A percentile compares a stretch with the other conserved stretches of the same genome.
These are phyloP conservation scores for Venturia oleaginea DNA, from an alignment of 2,329 filamentous ascomycete genomes.

Conservation along the genomic window DNA sequence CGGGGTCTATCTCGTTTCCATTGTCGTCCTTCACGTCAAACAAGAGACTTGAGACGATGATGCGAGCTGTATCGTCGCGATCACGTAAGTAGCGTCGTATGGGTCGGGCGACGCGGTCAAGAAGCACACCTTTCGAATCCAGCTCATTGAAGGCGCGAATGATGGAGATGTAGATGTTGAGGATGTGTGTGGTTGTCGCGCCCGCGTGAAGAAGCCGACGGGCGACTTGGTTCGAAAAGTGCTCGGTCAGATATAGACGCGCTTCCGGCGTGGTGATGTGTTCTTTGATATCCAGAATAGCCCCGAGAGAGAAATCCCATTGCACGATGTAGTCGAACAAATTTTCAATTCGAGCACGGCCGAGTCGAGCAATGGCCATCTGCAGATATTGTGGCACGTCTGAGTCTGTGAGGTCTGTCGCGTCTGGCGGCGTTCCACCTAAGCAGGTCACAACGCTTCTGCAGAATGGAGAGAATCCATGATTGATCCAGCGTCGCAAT, in stretches of 20 bases:
- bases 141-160: slow-evolving; percentile 68
- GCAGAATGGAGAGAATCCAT: slow-evolving; percentile 52
- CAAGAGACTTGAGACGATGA: slow-evolving; percentile 66
- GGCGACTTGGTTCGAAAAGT: slow-evolving; percentile 58
- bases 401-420: slow-evolving; percentile 21
- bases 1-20: slow-evolving; percentile 29
- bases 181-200: slow-evolving; percentile 64
- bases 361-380: slow-evolving; percentile 59
- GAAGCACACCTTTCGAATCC: slow-evolving; percentile 67
- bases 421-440: slow-evolving; percentile 23
- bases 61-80: slow-evolving; percentile 66
- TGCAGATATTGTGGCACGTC: slow-evolving; percentile 57
- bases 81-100: slow-evolving; percentile 69
- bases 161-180: slow-evolving; percentile 70
- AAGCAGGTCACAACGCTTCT: slow-evolving; percentile 49
- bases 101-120: slow-evolving; percentile 64
- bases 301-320: slow-evolving; percentile 64
- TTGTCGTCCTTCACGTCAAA: slow-evolving; percentile 47
- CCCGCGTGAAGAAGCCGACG: slow-evolving; percentile 64
- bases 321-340: slow-evolving; percentile 70
- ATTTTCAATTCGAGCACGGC: slow-evolving; percentile 58
- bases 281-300: slow-evolving; percentile 62
- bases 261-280: slow-evolving; percentile 60
- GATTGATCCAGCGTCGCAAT: slow-evolving; percentile 59
- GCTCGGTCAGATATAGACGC: slow-evolving; percentile 60